Conservation (phyloP, 805 yeast genomes). For the Saccharomyces kudriavzevii region DNA sequence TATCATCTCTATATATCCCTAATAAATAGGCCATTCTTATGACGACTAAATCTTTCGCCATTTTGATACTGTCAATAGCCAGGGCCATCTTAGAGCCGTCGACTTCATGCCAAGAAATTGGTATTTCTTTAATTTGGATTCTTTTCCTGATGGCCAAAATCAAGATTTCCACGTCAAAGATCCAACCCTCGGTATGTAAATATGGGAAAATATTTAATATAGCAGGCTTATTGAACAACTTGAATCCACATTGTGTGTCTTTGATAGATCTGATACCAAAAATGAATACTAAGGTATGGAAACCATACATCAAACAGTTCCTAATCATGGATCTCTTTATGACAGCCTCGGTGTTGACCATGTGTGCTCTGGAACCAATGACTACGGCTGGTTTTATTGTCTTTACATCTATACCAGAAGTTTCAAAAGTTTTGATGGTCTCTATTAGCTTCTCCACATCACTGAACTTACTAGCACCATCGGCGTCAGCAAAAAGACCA, state of each 20-base stretch:
- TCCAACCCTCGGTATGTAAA: slow-evolving; percentile 97
- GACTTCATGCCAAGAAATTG: slow-evolving; percentile 95
- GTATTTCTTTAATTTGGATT: slow-evolving; percentile 64
- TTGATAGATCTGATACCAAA: slow-evolving; percentile 82
- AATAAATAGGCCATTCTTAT: slow-evolving; percentile 81
- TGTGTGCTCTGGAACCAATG: slow-evolving; percentile 91
- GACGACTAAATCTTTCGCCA: slow-evolving; percentile 91
- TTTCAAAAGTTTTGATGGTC: slow-evolving; percentile 31
- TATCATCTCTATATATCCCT: slow-evolving; percentile 59
- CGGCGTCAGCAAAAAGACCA: slow-evolving; percentile 91
- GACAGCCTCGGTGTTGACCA: slow-evolving; percentile 93
- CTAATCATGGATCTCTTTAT: slow-evolving; percentile 86
- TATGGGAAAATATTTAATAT: slow-evolving; percentile 64
- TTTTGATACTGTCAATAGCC: slow-evolving; percentile 79
- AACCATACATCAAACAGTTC: slow-evolving; percentile 85
- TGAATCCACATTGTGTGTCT: slow-evolving; percentile 98
- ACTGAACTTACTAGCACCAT: slow-evolving; percentile 82
- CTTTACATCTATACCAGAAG: slow-evolving; percentile 10
- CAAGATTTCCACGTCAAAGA: slow-evolving; percentile 89
- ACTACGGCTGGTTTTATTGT: slow-evolving; percentile 49
- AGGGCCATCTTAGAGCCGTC: slow-evolving; percentile 90
- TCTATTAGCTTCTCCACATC: slow-evolving; percentile 51
- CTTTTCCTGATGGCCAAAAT: slow-evolving; percentile 67
- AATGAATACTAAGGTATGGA: slow-evolving; percentile 75
- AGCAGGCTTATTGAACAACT: slow-evolving; percentile 72